Conservation (phyloP, 192 early-diverging fungal species). For the Lobosporangium transversale region DNA sequence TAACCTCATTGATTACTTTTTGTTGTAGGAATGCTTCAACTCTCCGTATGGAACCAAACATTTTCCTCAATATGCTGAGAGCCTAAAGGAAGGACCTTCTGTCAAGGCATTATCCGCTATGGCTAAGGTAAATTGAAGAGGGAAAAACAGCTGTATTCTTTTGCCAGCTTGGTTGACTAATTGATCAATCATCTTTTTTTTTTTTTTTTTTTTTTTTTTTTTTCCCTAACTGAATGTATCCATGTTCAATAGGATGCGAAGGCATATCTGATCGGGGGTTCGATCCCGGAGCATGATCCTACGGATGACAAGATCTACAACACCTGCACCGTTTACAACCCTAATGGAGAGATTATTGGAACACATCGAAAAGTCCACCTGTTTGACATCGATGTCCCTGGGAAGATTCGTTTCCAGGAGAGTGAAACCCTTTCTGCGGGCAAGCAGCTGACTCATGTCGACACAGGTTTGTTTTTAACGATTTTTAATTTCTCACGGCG, state of each 20-base stretch:
- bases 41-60: conserved; percentile 93
- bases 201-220: conserved; percentile 1
- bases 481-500: conserved; percentile 31
- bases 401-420: conserved; percentile 91
- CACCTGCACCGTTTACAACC: conserved; percentile 84
- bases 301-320: conserved; percentile 75
- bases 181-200: background rate
- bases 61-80: conserved; percentile 94
- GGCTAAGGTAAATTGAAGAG: conserved; percentile 68
- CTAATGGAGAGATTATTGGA: conserved; percentile 68
- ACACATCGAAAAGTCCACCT: conserved; percentile 88
- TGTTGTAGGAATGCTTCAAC: conserved; percentile 93
- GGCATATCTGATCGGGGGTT: conserved; percentile 89
- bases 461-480: conserved; percentile 62
- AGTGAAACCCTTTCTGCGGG: conserved; percentile 85
- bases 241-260: conserved; percentile 65
- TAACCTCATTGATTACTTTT: background rate
- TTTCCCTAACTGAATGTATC: background rate
- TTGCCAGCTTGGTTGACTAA: background rate
- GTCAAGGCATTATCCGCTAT: conserved; percentile 77
- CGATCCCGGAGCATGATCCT: conserved; percentile 84
- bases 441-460: conserved; percentile 77
- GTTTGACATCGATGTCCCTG: conserved; percentile 97
- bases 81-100: conserved; percentile 75
- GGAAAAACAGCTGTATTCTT: background rate